Conservation (phyloP, 2,329 filamentous ascomycete species). For the Dothiorella sarmentorum region DNA sequence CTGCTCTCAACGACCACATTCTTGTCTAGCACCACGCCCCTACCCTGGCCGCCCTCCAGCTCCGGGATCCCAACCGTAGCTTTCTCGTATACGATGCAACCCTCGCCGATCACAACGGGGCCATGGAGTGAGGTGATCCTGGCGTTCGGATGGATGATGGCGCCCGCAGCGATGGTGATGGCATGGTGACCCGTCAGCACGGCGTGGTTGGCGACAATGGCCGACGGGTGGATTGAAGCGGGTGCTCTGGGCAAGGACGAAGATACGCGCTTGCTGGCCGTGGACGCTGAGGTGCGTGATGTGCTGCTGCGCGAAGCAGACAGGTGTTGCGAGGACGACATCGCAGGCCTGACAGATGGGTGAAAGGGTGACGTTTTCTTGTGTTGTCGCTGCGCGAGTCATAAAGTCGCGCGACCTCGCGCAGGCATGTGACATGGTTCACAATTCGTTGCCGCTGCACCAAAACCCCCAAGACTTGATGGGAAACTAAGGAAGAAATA, state of each 20-base stretch:
- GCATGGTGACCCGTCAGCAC: constrained; percentile 65
- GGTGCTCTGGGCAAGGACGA: constrained; percentile 38
- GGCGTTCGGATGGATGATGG: constrained; percentile 81
- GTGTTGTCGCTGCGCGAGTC: constrained; percentile 3
- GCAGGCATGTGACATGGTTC: neutral
- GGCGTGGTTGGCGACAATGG: constrained; percentile 48
- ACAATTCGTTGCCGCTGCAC: constrained; percentile 5
- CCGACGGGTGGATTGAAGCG: constrained; percentile 43
- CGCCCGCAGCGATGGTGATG: constrained; percentile 73
- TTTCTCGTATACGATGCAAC: constrained; percentile 74
- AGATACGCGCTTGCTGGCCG: constrained; percentile 34
- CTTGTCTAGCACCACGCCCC: constrained; percentile 37
- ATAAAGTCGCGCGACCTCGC: neutral
- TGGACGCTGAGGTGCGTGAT: constrained; percentile 20
- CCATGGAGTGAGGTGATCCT: constrained; percentile 44
- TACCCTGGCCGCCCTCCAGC: constrained; percentile 21
- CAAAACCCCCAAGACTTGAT: no score
- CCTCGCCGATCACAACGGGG: constrained; percentile 43
- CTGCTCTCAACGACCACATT: constrained; percentile 44
- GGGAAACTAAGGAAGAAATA: no score
- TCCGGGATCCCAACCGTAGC: constrained; percentile 38
- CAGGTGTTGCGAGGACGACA: constrained; percentile 4
- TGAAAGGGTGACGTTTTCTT: neutral
- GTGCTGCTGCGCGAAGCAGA: neutral
- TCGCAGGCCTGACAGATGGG: neutral